These are phyloP conservation scores for Corylus heterophylla DNA, from an alignment of 306 rosid species.

Conservation along the genomic window DNA sequence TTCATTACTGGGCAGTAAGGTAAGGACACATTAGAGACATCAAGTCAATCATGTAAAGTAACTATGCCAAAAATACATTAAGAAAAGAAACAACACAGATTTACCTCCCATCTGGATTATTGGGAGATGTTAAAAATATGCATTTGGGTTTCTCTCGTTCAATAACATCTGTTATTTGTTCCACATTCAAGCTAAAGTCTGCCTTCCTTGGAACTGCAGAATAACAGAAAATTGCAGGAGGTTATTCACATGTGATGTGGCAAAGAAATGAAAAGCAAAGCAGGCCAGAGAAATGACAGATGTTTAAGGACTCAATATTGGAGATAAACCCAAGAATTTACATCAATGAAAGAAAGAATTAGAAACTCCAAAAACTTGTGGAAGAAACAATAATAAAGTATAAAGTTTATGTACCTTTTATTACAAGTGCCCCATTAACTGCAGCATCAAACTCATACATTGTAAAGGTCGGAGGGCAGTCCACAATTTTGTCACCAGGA, in stretches of 20 bases:
- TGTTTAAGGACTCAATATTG: background rate
- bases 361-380: background rate
- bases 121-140: conserved; percentile 95
- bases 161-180: conserved; percentile 57
- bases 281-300: conserved; percentile 17
- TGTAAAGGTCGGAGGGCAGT: conserved; percentile 96
- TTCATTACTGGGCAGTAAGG: background rate
- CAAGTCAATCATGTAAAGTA: background rate
- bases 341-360: background rate
- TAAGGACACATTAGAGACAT: background rate
- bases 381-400: background rate
- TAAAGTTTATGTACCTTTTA: conserved; percentile 56
- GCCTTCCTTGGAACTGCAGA: conserved; percentile 80
- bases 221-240: conserved; percentile 19
- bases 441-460: conserved; percentile 99
- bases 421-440: conserved; percentile 78
- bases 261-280: conserved; percentile 26
- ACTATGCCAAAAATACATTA: background rate
- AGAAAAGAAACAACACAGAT: conserved; percentile 22
- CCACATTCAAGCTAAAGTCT: conserved; percentile 83
- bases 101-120: conserved; percentile 99
- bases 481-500: conserved; percentile 92
- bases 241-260: conserved; percentile 27
- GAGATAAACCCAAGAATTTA: background rate
- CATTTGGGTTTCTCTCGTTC: conserved; percentile 87